phyloP scores from a whole-genome alignment of 2,329 filamentous ascomycete genomes.

The Aspergillus luchuensis region DNA sequence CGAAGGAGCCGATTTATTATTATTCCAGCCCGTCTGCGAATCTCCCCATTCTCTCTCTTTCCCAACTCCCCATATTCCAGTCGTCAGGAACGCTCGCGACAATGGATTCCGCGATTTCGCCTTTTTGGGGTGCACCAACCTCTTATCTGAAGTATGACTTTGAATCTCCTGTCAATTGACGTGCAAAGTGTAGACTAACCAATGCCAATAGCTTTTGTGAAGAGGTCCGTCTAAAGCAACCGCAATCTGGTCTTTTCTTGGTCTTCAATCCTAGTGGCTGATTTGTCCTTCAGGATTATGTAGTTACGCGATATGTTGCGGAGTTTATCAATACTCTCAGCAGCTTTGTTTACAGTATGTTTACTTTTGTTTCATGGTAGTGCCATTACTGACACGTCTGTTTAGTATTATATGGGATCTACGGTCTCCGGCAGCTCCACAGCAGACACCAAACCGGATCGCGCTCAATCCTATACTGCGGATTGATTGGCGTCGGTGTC shows the following conservation, averaged over 20 bases:
- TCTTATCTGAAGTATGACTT: conserved; percentile 33
- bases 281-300: conserved; percentile 35
- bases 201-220: conserved; percentile 29
- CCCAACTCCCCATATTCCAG: neutral
- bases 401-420: conserved; percentile 43
- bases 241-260: neutral
- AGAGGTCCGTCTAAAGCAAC: conserved; percentile 23
- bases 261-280: neutral
- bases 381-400: no score
- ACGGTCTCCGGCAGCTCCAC: conserved; percentile 37
- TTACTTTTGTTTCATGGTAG: no score
- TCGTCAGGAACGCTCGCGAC: neutral
- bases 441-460: conserved; percentile 25
- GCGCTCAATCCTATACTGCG: conserved; percentile 41
- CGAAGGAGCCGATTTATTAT: no score
- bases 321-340: conserved; percentile 52
- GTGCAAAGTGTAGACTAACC: neutral
- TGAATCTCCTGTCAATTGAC: neutral
- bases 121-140: conserved; percentile 33
- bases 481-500: conserved; percentile 39
- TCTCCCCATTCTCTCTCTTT: neutral
- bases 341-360: conserved; percentile 41
- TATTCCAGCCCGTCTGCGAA: neutral
- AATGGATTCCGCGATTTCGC: neutral
- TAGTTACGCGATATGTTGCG: conserved; percentile 47